These are phyloP conservation scores for Fusarium sororula DNA, from an alignment of 2,329 filamentous ascomycete genomes.

Conservation along the genomic window DNA sequence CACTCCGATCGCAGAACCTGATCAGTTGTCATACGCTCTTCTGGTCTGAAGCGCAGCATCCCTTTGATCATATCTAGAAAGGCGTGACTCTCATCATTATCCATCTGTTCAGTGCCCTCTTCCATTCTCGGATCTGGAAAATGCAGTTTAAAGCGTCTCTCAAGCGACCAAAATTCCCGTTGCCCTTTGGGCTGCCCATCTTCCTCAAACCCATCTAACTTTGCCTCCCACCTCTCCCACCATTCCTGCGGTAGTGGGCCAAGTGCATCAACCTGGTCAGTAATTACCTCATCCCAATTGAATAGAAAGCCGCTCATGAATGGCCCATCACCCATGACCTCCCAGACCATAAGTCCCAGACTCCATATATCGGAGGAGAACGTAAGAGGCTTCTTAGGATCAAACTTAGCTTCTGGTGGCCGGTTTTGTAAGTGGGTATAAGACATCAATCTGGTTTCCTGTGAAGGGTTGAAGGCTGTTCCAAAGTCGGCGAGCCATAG, in stretches of 20 bases:
- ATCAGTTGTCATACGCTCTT: not conserved
- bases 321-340: fast-evolving
- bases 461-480: not conserved
- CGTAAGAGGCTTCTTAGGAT: fast-evolving
- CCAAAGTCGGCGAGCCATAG: not conserved
- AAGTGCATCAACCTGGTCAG: not conserved
- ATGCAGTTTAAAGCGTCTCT: no score
- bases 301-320: fast-evolving
- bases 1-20: not conserved
- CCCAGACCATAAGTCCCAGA: not conserved
- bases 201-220: no score
- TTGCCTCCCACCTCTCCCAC: not conserved
- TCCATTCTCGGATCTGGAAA: no score
- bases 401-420: fast-evolving
- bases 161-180: no score
- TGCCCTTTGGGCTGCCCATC: no score
- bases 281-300: fast-evolving
- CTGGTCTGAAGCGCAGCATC: not conserved
- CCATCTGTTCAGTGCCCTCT: no score
- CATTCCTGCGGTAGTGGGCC: fast-evolving
- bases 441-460: fast-evolving
- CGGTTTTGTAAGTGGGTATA: fast-evolving
- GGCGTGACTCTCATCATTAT: fast-evolving
- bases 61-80: not conserved
- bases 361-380: not conserved